These are phyloP conservation scores for Thalassiosira hispida DNA, from an alignment of 352 stramenopile genomes.

Conservation along the genomic window DNA sequence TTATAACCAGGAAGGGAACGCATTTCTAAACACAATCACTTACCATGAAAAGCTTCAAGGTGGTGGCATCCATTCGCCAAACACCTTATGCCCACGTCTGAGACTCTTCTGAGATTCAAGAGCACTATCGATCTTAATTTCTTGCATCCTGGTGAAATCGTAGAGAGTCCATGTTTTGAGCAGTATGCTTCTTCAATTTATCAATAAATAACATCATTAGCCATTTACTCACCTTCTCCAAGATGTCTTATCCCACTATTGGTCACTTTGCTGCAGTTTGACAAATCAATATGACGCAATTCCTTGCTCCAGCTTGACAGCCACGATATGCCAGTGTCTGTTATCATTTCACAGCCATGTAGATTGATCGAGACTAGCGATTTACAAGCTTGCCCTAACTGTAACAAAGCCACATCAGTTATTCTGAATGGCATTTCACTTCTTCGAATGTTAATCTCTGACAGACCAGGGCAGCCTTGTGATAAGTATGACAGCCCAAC, in stretches of 20 bases:
- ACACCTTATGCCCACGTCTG: slow-evolving; percentile 77
- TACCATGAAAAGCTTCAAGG: slow-evolving; percentile 76
- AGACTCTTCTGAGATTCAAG: slow-evolving; percentile 74
- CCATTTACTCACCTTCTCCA: slow-evolving; percentile 78
- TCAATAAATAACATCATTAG: background rate
- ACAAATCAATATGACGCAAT: slow-evolving; percentile 88
- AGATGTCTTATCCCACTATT: slow-evolving; percentile 89
- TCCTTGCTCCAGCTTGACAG: slow-evolving; percentile 87
- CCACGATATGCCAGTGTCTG: slow-evolving; percentile 92
- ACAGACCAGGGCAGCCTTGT: slow-evolving; percentile 84
- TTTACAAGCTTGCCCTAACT: slow-evolving; percentile 71
- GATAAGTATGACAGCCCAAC: slow-evolving; percentile 86
- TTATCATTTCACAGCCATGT: slow-evolving; percentile 90
- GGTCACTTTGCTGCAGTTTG: slow-evolving; percentile 88
- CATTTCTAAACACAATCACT: slow-evolving; percentile 17
- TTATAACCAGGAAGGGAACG: background rate
- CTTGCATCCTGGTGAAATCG: slow-evolving; percentile 59
- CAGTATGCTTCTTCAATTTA: background rate
- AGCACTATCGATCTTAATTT: slow-evolving; percentile 87
- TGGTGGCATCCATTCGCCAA: slow-evolving; percentile 65
- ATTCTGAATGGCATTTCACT: slow-evolving; percentile 91
- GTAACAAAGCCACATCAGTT: slow-evolving; percentile 90
- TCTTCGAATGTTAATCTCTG: slow-evolving; percentile 87
- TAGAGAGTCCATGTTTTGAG: background rate
- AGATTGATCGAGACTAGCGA: slow-evolving; percentile 81